Evolutionary conservation across 805 yeast species (phyloP).

Genomic region (Candida chilensis): DNA sequence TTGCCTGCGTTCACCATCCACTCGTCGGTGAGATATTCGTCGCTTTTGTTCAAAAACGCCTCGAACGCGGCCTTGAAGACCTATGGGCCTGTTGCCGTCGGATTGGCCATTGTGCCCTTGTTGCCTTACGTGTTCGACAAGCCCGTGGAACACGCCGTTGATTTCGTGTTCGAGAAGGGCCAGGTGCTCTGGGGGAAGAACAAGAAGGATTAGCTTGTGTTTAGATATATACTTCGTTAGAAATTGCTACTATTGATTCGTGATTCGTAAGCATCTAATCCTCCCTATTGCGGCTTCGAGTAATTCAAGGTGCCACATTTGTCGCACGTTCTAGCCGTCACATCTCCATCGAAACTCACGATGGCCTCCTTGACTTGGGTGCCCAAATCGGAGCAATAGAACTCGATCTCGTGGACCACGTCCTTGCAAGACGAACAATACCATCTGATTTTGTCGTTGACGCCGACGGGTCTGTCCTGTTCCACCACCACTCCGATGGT

Average conservation of each 20-base stretch:
- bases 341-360: conserved; percentile 53
- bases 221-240: too few relatives aligned
- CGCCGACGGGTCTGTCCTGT: conserved; percentile 75
- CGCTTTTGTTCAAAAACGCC: conserved; percentile 48
- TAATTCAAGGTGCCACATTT: conserved; percentile 67
- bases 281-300: conserved; percentile 53
- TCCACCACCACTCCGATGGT: conserved; percentile 90
- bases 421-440: conserved; percentile 67
- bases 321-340: conserved; percentile 59
- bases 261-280: too few relatives aligned
- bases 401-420: conserved; percentile 58
- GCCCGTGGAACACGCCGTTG: conserved; percentile 69
- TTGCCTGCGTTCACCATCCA: conserved; percentile 84
- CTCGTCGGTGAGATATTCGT: conserved; percentile 63
- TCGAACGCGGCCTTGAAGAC: conserved; percentile 37
- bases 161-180: conserved; percentile 47
- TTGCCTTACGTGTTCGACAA: conserved; percentile 75
- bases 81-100: conserved; percentile 75
- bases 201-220: too few relatives aligned
- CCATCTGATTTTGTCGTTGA: conserved; percentile 76
- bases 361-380: conserved; percentile 86
- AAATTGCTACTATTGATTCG: too few relatives aligned
- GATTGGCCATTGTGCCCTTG: conserved; percentile 68
- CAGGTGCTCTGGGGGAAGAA: conserved; percentile 16
- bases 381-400: conserved; percentile 76